These are phyloP conservation scores for Fusarium cyanostomum DNA, from an alignment of 2,329 filamentous ascomycete genomes.

Conservation along the genomic window DNA sequence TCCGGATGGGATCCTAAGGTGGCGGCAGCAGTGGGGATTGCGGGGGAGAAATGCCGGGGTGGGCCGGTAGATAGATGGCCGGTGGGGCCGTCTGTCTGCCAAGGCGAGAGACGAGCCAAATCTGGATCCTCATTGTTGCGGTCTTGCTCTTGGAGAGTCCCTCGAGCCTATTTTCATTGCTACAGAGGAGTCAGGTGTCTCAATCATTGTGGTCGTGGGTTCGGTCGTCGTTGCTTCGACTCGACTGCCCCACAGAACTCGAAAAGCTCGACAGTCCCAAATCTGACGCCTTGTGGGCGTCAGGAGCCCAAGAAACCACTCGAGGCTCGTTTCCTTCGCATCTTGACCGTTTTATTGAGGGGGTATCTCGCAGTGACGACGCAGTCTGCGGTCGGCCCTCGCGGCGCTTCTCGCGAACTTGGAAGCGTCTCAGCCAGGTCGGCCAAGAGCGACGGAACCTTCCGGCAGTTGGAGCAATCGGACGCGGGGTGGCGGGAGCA, in stretches of 20 bases:
- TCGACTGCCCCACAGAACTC: constrained; percentile 21
- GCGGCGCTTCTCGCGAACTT: constrained; percentile 11
- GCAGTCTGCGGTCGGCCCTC: constrained; percentile 1
- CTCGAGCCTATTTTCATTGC: neutral
- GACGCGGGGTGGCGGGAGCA: constrained; percentile 1
- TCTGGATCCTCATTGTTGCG: neutral
- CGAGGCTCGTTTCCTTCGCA: constrained; percentile 1
- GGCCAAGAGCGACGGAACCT: constrained; percentile 35
- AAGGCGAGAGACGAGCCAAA: neutral
- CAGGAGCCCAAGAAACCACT: constrained; percentile 10
- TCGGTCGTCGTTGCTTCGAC: constrained; percentile 9
- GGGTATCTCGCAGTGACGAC: constrained; percentile 1
- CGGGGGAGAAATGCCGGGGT: constrained; percentile 14
- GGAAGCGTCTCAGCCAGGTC: neutral
- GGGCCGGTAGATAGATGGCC: constrained; percentile 23
- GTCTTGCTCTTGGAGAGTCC: neutral
- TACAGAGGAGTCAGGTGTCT: neutral
- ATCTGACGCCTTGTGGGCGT: constrained; percentile 11
- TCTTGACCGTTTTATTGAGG: constrained; percentile 2
- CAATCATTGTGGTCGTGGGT: constrained; percentile 26
- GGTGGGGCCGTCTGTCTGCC: constrained; percentile 17
- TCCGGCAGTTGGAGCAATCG: constrained; percentile 33
- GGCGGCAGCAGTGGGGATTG: constrained; percentile 16
- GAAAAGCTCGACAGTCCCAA: constrained; percentile 21
- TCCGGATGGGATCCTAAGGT: too few species aligned